phyloP scores from a whole-genome alignment of 1,284 basidiomycete species.

The Anthracocystis walkeri region DNA sequence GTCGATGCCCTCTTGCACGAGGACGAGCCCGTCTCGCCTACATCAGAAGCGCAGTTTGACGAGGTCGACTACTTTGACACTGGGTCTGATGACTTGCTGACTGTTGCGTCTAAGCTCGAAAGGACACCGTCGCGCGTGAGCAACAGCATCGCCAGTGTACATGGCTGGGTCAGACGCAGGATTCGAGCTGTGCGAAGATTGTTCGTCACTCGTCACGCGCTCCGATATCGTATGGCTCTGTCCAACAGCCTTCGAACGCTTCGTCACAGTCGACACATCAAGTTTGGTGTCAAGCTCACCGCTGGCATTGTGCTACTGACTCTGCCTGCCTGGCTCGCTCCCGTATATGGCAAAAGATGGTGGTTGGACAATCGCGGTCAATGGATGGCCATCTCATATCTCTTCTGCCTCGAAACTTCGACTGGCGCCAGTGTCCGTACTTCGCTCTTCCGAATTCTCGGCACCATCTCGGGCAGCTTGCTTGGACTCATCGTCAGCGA shows the following conservation, averaged over 20 bases:
- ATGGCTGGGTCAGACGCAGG: conserved; percentile 9
- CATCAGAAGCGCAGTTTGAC: conserved; percentile 3
- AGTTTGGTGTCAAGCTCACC: conserved; percentile 71
- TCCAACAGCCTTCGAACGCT: conserved; percentile 38
- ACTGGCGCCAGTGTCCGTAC: conserved; percentile 72
- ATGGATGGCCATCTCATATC: conserved; percentile 69
- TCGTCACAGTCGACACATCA: conserved; percentile 71
- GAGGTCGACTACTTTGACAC: conserved; percentile 32
- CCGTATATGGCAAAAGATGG: conserved; percentile 65
- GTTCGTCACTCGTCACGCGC: conserved; percentile 12
- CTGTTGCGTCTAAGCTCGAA: conserved; percentile 1
- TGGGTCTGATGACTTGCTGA: conserved; percentile 14
- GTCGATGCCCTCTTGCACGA: conserved; percentile 34
- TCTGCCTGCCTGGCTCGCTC: conserved; percentile 70
- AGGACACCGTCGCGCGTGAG: conserved; percentile 20
- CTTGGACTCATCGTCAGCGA: conserved; percentile 70
- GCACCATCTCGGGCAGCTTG: conserved; percentile 71
- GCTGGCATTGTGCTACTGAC: conserved; percentile 71
- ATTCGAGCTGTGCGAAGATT: conserved; percentile 11
- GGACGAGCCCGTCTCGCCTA: conserved; percentile 24
- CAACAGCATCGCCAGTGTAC: conserved; percentile 14
- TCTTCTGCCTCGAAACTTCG: conserved; percentile 72
- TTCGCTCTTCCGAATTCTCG: conserved; percentile 70
- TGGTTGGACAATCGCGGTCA: conserved; percentile 70
- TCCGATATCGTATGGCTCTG: conserved; percentile 36